Evolutionary conservation across 106 monocot genomes (phyloP).

Genomic region (Iris macrosiphon): DNA sequence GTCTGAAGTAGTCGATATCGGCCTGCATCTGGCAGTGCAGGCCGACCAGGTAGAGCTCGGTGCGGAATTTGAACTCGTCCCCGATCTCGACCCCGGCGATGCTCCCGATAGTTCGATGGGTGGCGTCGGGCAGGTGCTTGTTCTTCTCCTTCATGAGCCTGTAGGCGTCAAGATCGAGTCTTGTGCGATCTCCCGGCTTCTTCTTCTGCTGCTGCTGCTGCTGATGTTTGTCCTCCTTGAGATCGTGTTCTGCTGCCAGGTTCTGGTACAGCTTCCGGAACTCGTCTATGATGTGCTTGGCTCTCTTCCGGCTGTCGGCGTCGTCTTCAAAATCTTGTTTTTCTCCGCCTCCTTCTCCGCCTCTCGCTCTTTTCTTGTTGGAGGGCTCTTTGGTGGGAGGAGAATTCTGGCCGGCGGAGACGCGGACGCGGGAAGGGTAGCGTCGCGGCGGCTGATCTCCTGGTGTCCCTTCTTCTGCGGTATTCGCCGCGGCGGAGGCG

Average conservation of each 20-base stretch:
- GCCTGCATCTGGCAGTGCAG: conserved; percentile 41
- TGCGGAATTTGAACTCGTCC: conserved; percentile 43
- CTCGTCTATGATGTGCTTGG: conserved; percentile 5
- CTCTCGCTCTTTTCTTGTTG: not conserved
- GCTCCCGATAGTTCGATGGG: no score
- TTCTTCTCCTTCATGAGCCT: conserved; percentile 24
- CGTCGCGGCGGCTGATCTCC: not conserved
- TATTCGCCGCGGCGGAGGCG: conserved; percentile 9
- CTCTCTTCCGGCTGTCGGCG: not conserved
- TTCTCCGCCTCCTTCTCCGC: not conserved
- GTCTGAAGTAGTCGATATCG: conserved; percentile 33
- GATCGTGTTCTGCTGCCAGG: conserved; percentile 14
- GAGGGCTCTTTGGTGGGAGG: not conserved
- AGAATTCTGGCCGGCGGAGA: not conserved
- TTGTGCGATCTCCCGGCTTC: not conserved
- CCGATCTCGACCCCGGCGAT: conserved; percentile 57
- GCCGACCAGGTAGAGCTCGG: conserved; percentile 34
- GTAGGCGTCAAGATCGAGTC: conserved; percentile 26
- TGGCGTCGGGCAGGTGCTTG: not conserved
- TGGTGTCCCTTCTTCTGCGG: not conserved
- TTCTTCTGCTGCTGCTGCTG: conserved; percentile 23
- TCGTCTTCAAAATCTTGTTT: not conserved
- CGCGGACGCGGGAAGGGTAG: not conserved
- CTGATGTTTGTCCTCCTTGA: no score
- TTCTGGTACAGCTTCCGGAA: conserved; percentile 22